Percentiles rank a stretch among this genome's conserved stretches.
These are phyloP conservation scores for Amanita rimosa DNA, from an alignment of 768 basidiomycete species.

Conservation along the genomic window DNA sequence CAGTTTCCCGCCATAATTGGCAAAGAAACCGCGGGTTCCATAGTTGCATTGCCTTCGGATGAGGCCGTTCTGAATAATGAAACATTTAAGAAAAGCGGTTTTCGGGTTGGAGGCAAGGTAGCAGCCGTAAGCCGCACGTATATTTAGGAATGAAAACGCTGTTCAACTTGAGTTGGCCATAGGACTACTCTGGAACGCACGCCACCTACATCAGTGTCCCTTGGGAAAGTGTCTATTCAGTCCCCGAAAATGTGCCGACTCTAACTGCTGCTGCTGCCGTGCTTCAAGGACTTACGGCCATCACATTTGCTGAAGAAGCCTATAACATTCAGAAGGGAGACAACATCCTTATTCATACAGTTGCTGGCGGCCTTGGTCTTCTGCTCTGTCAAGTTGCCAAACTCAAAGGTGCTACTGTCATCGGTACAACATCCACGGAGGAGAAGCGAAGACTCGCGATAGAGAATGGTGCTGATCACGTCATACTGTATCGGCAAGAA, in stretches of 20 bases:
- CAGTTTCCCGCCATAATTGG: conserved; percentile 62
- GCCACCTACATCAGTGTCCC: conserved; percentile 65
- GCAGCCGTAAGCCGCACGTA: conserved; percentile 40
- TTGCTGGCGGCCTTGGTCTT: conserved; percentile 83
- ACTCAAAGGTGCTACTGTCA: conserved; percentile 73
- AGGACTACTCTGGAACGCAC: conserved; percentile 38
- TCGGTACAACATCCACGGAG: conserved; percentile 81
- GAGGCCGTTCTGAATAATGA: conserved; percentile 43
- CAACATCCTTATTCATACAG: conserved; percentile 75
- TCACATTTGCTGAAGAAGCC: conserved; percentile 73
- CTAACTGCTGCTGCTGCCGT: conserved; percentile 54
- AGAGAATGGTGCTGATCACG: conserved; percentile 73
- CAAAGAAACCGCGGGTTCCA: conserved; percentile 66
- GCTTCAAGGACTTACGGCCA: conserved; percentile 70
- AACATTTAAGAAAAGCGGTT: conserved; percentile 53
- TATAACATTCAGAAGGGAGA: conserved; percentile 77
- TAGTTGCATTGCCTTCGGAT: conserved; percentile 68
- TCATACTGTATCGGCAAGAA: conserved; percentile 71
- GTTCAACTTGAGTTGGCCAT: background rate
- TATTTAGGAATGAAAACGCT: background rate
- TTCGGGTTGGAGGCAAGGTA: conserved; percentile 60
- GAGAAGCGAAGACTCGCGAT: conserved; percentile 80
- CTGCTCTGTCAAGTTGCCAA: conserved; percentile 60
- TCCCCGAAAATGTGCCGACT: conserved; percentile 53
- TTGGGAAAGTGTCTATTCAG: conserved; percentile 47